Percentiles rank a stretch among this genome's conserved stretches.
Conservation (phyloP, 2,329 filamentous ascomycete species). For the Periconia sp. region DNA sequence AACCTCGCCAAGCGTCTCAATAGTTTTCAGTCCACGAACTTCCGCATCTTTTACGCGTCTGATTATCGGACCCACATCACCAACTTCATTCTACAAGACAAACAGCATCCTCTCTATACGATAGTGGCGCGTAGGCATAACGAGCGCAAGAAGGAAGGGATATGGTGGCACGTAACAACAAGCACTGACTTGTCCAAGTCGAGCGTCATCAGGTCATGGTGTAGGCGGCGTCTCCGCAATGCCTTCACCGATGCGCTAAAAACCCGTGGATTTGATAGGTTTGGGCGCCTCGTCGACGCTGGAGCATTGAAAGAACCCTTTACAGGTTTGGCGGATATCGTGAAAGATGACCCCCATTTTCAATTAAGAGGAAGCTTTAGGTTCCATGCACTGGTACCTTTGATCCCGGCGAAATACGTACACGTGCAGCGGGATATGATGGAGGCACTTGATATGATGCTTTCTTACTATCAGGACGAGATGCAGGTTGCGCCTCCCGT, state of each 20-base stretch:
- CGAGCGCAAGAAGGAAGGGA: slow-evolving; percentile 23
- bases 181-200: slow-evolving; percentile 28
- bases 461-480: neutral
- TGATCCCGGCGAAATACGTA: slow-evolving; percentile 32
- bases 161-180: slow-evolving; percentile 38
- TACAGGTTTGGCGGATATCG: slow-evolving; percentile 4
- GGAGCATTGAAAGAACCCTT: slow-evolving; percentile 1
- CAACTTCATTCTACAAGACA: slow-evolving; percentile 23
- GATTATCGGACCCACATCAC: slow-evolving; percentile 26
- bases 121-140: slow-evolving; percentile 18
- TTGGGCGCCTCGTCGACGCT: slow-evolving; percentile 21
- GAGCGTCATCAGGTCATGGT: slow-evolving; percentile 35
- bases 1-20: neutral
- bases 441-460: slow-evolving; percentile 15
- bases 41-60: slow-evolving; percentile 25
- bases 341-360: slow-evolving; percentile 1
- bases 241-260: slow-evolving; percentile 34
- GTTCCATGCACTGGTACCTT: slow-evolving; percentile 20
- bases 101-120: slow-evolving; percentile 28
- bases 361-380: slow-evolving; percentile 29
- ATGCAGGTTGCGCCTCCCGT: neutral
- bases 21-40: slow-evolving; percentile 6
- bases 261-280: slow-evolving; percentile 28
- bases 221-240: slow-evolving; percentile 29
- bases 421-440: slow-evolving; percentile 25